Evolutionary conservation across 768 basidiomycete species (phyloP), one percentile per base, ranked within the genome.

Genomic region (Lepiota brunneoincarnata): DNA sequence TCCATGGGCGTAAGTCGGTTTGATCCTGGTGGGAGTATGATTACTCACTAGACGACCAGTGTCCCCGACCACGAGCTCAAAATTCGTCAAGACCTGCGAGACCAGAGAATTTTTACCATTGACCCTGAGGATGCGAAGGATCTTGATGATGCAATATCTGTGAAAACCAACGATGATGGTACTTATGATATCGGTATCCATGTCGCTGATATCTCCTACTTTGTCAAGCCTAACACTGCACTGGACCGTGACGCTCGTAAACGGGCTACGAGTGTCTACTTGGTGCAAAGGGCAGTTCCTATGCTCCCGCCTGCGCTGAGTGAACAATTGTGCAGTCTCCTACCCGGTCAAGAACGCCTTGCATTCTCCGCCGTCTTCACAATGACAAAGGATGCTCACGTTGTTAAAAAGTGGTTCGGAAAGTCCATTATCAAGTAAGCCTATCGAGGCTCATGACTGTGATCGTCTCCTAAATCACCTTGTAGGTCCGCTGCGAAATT

Each of bases 231-330:
- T 20, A 94, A 93, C 67, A 97, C 95, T 10, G 91, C 97, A n/a
- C 76, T 99, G 62, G 97, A 99, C 64, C 91, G 97, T 20, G 97
- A 99, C 72, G 97, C 97, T 37, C 86, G 95, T 60, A 98, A 98
- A 72, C 82, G 95, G 55, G 97, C 95, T 23, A 98, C 94, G 2
- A 94, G 91, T 62, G 97, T 99, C 43, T 98, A 98, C 66, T 88
- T 99, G 40, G 85, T 98, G 23, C 97, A 99, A 68, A 86, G 96
- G 51, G 86, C 89, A 18, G 96, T 98, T 11, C 95, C 96, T 1
- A 99, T 99, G 97, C 76, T 99, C 7, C 97, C 97, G 2, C 93
- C 93, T 23, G 78, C 87, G n/a, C 75, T 99, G 40, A 91, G 88
- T 63, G 95, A 98, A 69, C 85, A 94, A 61, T 78, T 95, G 12